Percentiles rank a stretch among this genome's conserved stretches.
Evolutionary conservation across 768 basidiomycete genomes (phyloP).

Genomic region (Boletales sp.): DNA sequence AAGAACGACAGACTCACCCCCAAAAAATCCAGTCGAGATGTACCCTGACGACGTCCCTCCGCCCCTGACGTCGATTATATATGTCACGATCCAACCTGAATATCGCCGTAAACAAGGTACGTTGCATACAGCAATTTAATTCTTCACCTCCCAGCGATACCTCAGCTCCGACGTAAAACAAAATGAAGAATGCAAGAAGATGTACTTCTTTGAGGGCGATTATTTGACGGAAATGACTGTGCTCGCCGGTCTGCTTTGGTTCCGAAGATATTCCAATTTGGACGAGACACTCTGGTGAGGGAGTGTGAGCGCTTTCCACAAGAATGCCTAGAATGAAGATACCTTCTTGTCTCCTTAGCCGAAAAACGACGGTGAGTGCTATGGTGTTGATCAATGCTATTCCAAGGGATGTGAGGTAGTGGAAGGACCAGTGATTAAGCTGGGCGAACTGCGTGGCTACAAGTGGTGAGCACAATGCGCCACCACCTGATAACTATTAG

Average conservation of each 20-base stretch:
- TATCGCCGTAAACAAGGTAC: background rate
- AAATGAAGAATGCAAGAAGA: slow-evolving; percentile 41
- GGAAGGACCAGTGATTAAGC: slow-evolving; percentile 35
- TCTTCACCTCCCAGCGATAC: slow-evolving; percentile 47
- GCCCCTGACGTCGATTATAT: slow-evolving; percentile 39
- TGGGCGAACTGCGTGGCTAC: slow-evolving; percentile 51
- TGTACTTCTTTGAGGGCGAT: slow-evolving; percentile 40
- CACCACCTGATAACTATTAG: slow-evolving; percentile 33
- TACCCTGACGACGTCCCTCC: slow-evolving; percentile 48
- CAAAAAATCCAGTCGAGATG: slow-evolving; percentile 39
- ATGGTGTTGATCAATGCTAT: slow-evolving; percentile 55
- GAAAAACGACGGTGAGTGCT: slow-evolving; percentile 54
- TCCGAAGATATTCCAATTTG: slow-evolving; percentile 32
- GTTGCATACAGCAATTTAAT: background rate
- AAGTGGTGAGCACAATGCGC: slow-evolving; percentile 50
- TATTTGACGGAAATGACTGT: slow-evolving; percentile 45
- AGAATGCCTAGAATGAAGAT: background rate
- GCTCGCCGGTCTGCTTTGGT: slow-evolving; percentile 23
- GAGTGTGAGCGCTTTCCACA: background rate
- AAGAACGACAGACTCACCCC: slow-evolving; percentile 11
- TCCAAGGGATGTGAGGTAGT: slow-evolving; percentile 54
- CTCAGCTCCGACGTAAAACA: slow-evolving; percentile 51
- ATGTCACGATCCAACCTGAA: slow-evolving; percentile 68
- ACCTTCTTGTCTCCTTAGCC: slow-evolving; percentile 63
- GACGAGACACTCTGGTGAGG: slow-evolving; percentile 31